phyloP scores from a whole-genome alignment of 768 basidiomycete species.

The Pleurotus sapidus region DNA sequence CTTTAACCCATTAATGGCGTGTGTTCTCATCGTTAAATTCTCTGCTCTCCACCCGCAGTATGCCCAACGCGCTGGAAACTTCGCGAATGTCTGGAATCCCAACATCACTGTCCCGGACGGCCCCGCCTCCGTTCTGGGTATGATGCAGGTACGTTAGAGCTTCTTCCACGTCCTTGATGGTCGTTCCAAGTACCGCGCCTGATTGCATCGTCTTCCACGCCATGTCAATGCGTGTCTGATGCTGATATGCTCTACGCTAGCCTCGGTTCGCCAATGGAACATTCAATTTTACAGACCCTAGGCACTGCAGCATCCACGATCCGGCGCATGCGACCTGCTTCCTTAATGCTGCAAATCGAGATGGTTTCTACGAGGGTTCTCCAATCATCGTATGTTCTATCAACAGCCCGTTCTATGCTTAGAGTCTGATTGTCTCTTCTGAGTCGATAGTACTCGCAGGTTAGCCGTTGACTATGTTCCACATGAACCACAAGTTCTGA shows the following conservation, averaged over 20 bases:
- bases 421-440: neutral
- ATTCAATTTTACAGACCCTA: constrained; percentile 63
- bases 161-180: neutral
- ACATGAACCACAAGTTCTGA: neutral
- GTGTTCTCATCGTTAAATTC: neutral
- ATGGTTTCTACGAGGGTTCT: constrained; percentile 67
- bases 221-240: neutral
- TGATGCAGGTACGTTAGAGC: constrained; percentile 50
- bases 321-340: constrained; percentile 57
- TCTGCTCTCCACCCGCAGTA: constrained; percentile 33
- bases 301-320: constrained; percentile 65
- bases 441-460: constrained; percentile 50
- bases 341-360: constrained; percentile 49
- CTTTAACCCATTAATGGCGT: neutral
- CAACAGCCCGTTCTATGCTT: neutral
- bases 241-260: constrained; percentile 23
- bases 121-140: constrained; percentile 41
- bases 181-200: too few relatives aligned
- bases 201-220: too few relatives aligned
- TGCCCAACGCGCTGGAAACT: constrained; percentile 50
- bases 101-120: constrained; percentile 48
- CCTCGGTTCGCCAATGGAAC: constrained; percentile 54
- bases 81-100: constrained; percentile 58
- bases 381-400: constrained; percentile 50
- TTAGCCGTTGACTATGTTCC: constrained; percentile 17